phyloP scores from a whole-genome alignment of 139 green algal genomes.

The Haematococcus lacustris region DNA sequence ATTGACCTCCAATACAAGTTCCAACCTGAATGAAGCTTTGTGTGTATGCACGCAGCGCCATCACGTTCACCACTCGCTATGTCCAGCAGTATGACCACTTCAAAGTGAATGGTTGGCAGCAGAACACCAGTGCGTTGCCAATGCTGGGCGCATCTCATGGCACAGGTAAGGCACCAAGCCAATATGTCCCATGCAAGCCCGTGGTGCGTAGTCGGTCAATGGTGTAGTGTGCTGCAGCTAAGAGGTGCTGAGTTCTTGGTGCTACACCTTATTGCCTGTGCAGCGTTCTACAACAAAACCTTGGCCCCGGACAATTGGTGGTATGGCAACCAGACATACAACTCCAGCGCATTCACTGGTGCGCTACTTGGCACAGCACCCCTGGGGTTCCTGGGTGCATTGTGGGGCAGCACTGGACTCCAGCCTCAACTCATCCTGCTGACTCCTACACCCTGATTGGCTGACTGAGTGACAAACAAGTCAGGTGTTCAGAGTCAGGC shows the following conservation, averaged over 20 bases:
- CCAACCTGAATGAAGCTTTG: no score
- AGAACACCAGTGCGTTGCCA: background rate
- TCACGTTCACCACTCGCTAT: conserved; percentile 3
- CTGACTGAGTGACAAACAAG: no score
- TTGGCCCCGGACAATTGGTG: conserved; percentile 12
- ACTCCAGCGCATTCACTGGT: conserved; percentile 11
- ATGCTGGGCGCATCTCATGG: background rate
- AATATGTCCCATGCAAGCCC: background rate
- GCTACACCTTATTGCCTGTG: background rate
- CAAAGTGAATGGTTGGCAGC: conserved; percentile 8
- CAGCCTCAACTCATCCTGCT: no score
- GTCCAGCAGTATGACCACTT: conserved; percentile 13
- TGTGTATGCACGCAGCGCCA: no score
- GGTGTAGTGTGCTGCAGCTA: background rate
- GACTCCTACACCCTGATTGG: no score
- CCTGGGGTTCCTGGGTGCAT: no score
- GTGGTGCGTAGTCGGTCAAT: background rate
- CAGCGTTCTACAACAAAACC: conserved; percentile 26
- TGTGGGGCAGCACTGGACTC: no score
- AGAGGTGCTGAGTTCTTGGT: background rate
- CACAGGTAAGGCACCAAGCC: background rate
- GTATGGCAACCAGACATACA: conserved; percentile 17
- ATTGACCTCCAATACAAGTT: no score
- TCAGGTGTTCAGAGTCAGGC: no score
- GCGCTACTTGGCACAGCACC: no score